These are phyloP conservation scores for Arbutus unedo DNA, from an alignment of 148 eudicot species.

Conservation along the genomic window DNA sequence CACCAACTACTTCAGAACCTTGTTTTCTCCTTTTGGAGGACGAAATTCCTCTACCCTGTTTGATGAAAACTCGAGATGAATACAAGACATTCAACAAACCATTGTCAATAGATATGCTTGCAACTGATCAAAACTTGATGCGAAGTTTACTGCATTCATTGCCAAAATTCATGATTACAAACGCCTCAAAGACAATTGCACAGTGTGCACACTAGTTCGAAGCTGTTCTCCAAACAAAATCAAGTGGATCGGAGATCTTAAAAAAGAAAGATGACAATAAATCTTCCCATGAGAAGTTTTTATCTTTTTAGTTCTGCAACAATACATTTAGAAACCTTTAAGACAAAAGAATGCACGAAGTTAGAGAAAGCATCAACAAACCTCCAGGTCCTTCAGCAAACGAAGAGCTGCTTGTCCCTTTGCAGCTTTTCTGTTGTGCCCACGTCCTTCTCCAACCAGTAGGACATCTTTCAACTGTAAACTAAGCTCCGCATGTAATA, in stretches of 20 bases:
- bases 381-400: slow-evolving; percentile 66
- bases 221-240: not conserved
- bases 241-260: not conserved
- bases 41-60: slow-evolving; percentile 60
- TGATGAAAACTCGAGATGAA: not conserved
- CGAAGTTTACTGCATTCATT: not conserved
- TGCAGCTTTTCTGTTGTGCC: slow-evolving; percentile 61
- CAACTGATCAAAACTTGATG: not conserved
- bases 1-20: slow-evolving; percentile 27
- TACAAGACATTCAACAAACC: not conserved
- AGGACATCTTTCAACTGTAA: slow-evolving; percentile 59
- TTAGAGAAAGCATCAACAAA: slow-evolving; percentile 20
- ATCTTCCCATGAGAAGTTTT: not conserved
- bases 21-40: slow-evolving; percentile 47
- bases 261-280: not conserved
- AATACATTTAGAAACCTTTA: not conserved
- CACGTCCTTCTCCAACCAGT: slow-evolving; percentile 62
- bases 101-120: slow-evolving; percentile 1
- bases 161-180: not conserved
- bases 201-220: not conserved
- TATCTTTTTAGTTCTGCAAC: not conserved
- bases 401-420: slow-evolving; percentile 77
- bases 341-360: not conserved
- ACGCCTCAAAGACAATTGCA: not conserved
- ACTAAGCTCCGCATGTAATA: slow-evolving; percentile 48